Evolutionary conservation across 805 yeast species (phyloP), one percentile per base, ranked within the genome.

Genomic region (Metschnikowia corniflorae): DNA sequence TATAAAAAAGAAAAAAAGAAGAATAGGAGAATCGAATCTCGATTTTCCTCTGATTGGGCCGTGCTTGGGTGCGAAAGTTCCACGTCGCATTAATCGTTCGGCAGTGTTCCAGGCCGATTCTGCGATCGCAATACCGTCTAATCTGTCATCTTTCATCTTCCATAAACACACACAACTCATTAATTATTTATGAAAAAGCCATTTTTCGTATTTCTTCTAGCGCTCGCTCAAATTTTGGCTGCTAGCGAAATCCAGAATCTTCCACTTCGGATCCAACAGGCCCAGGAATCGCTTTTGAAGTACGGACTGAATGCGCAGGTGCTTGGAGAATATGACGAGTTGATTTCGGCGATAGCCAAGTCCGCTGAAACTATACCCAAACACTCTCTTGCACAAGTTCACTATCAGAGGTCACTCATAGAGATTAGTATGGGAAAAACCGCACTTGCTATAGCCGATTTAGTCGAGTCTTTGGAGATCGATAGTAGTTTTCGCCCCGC

Each of bases 321-420:
- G 24, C 47, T 48, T n/a, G 26, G 26, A 5, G 44, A 37, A 15
- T 48, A 48, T 19, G 49, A 48, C 20, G 31, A 18, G 9, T 42
- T 48, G 39, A 30, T 42, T 12, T 12, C 25, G 25, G 49, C 42
- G 7, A 26, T 48, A n/a, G 32, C 34, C 13, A 17, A 10, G 16
- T 23, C 39, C n/a, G 32, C 24, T 6, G 14, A 14, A 21, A 28
- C 9, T 5, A 16, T 31, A 16, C 26, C 29, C 13, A 19, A 30
- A 18, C 21, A 32, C 9, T 29, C 36, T 9, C 26, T 35, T 14
- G 51, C 78, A 0, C 74, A 71, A 43, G 56, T 80, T 1, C 68
- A 71, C 42, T 79, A 74, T 53, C 80, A 77, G 51, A 70, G 73
- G 37, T 88, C 86, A 0, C 53, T 81, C 29, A 73, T 82, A 3